A percentile compares a stretch with the other conserved stretches of the same genome.
phyloP scores from a whole-genome alignment of 164 flowering plant genomes.

The grape (Vitis vinifera) region ASM3070453v1 NC_081808.1:2411501-2412000 shows the following conservation, averaged over 20 bases:
- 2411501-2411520: not conserved
- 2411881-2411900: too few species aligned
- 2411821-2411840: conserved; percentile 99
- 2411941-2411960: too few species aligned
- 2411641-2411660: conserved; percentile 11
- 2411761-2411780: not conserved
- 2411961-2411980: too few species aligned
- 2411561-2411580: conserved; percentile 7
- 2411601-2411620: conserved; percentile 8
- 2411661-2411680: conserved; percentile 9
- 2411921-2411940: too few species aligned
- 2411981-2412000: too few species aligned
- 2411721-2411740: conserved; percentile 1
- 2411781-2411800: conserved; percentile 85
- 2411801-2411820: conserved; percentile 86
- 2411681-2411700: conserved; percentile 5
- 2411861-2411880: not conserved
- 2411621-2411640: conserved; percentile 9
- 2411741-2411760: conserved; percentile 6
- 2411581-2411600: conserved; percentile 10
- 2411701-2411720: not conserved
- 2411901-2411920: too few species aligned
- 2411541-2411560: conserved; percentile 13
- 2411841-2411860: conserved; percentile 63
- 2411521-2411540: not conserved